Base-by-base conservation (phyloP, 805 yeast species). In the Phaffomyces thermotolerans region DNA sequence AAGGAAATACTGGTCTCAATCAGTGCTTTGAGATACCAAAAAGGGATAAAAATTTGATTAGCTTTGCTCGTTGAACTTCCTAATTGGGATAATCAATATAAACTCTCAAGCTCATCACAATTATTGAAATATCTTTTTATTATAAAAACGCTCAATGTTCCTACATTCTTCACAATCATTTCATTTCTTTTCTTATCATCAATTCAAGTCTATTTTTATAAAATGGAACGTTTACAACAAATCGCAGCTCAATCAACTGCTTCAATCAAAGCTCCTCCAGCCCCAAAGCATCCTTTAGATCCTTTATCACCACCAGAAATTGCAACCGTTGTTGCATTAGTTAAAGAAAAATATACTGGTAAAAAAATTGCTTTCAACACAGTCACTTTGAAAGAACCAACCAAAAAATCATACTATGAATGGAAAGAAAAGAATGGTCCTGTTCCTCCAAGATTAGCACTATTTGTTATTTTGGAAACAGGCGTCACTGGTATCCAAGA, bases 311-410 rank as follows among this genome's bases (percentile, higher is more conserved):
- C 76, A 23, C 73, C 59, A 42, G 91, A 84, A 66, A 79, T 84
- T 58, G 69, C 71, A 54, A 69, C 75, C 13, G 79, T 74, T 24
- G 70, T 83, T n/a, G 58, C 63, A 34, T 60, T 78, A 38, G 67
- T 84, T 46, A 75, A 72, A 58, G 63, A 66, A 22, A 58, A 73
- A 48, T 78, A 69, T 53, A 58, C 65, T 38, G 76, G 75, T 18
- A 67, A 62, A 40, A 49, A 56, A 22, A 66, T 82, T 47, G 56
- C 71, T 33, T 83, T 82, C 71, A 84, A 83, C 65, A 79, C 86
- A 31, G 71, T 84, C 49, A 78, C 89, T 34, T 65, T 84, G 43
- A 73, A 76, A 57, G 91, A 84, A 65, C 91, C 91, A 49, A 65
- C 78, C 47, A 84, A 83, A 63, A 67, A 66, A 47, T 76, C 75